A percentile compares a stretch with the other conserved stretches of the same genome.
These are phyloP conservation scores for Cyclotella kingstonii DNA, from an alignment of 108 stramenopile genomes.

Conservation along the genomic window DNA sequence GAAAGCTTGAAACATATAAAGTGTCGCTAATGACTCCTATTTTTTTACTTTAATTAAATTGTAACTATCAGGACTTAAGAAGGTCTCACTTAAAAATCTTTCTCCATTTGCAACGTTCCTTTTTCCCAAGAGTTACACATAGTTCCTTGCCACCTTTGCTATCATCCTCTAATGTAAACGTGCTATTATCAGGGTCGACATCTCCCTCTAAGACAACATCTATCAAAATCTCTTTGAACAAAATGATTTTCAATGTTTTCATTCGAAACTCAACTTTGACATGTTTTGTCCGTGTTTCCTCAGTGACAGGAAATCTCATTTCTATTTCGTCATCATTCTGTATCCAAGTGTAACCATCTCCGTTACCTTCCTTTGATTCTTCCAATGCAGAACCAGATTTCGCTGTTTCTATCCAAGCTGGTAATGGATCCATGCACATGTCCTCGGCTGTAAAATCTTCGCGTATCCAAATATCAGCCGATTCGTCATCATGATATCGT, in stretches of 20 bases:
- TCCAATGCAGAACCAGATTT: constrained; percentile 45
- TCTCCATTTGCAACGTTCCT: constrained; percentile 43
- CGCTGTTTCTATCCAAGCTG: constrained; percentile 56
- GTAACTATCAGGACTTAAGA: no score
- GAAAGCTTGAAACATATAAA: no score
- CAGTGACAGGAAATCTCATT: constrained; percentile 54
- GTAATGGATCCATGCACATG: constrained; percentile 18
- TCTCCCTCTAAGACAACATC: constrained; percentile 49
- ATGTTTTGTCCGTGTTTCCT: constrained; percentile 56
- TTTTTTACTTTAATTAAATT: no score
- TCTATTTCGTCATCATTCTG: constrained; percentile 81
- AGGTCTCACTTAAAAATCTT: constrained; percentile 14
- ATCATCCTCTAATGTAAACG: constrained; percentile 63
- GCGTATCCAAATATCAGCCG: constrained; percentile 66
- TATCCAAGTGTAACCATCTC: constrained; percentile 56
- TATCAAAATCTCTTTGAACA: constrained; percentile 50
- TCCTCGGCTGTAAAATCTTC: constrained; percentile 59
- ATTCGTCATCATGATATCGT: constrained; percentile 70
- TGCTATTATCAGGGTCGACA: constrained; percentile 56
- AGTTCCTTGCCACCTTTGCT: constrained; percentile 45
- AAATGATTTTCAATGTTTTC: constrained; percentile 49
- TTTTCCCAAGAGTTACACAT: constrained; percentile 53
- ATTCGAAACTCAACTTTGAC: constrained; percentile 62
- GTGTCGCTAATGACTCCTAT: no score
- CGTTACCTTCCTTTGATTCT: constrained; percentile 28